A percentile compares a stretch with the other conserved stretches of the same genome.
These are phyloP conservation scores for Athelia psychrophila DNA, from an alignment of 1,284 basidiomycete species.

Conservation along the genomic window DNA sequence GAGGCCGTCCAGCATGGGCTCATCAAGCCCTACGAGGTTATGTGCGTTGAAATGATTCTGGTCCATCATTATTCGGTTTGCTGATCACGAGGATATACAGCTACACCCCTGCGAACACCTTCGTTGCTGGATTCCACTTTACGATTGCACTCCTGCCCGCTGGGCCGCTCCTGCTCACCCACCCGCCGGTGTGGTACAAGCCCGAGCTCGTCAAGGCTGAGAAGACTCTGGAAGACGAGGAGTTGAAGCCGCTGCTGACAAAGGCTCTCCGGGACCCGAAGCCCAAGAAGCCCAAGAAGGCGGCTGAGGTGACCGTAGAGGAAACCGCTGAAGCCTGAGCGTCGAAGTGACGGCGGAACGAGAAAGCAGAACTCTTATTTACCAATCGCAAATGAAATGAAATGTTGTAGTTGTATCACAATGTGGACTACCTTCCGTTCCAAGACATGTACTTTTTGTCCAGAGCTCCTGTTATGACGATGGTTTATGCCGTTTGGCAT, in stretches of 20 bases:
- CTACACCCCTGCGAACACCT: slow-evolving; percentile 76
- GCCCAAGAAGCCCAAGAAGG: slow-evolving; percentile 89
- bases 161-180: slow-evolving; percentile 83
- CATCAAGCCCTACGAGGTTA: slow-evolving; percentile 87
- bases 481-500: slow-evolving; percentile 35
- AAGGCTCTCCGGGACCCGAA: slow-evolving; percentile 86
- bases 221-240: slow-evolving; percentile 87
- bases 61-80: not conserved
- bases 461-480: not conserved
- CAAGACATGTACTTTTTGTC: too few relatives aligned
- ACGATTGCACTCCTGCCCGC: slow-evolving; percentile 87
- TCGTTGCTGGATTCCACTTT: slow-evolving; percentile 94
- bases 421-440: not conserved
- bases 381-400: not conserved
- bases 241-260: slow-evolving; percentile 75
- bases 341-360: slow-evolving; percentile 12
- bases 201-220: slow-evolving; percentile 86
- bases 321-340: slow-evolving; percentile 20
- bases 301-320: slow-evolving; percentile 40
- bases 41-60: slow-evolving; percentile 46
- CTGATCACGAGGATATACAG: slow-evolving; percentile 30
- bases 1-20: slow-evolving; percentile 94
- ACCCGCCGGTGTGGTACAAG: slow-evolving; percentile 91
- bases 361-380: not conserved
- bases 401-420: not conserved